These are phyloP conservation scores for Aspergillus felis DNA, from an alignment of 2,329 filamentous ascomycete genomes.

Conservation along the genomic window DNA sequence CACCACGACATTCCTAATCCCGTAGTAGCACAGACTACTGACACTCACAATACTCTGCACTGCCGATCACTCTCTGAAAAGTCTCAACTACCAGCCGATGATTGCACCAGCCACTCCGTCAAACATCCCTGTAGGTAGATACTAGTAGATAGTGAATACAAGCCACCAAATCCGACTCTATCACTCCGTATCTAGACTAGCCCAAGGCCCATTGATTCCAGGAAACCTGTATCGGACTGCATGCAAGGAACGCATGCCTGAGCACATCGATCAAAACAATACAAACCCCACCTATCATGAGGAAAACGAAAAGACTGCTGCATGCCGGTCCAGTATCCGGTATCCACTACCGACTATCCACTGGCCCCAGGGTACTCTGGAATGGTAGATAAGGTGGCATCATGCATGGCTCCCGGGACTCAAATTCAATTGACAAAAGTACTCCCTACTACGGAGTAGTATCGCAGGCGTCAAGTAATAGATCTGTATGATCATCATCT, in stretches of 20 bases:
- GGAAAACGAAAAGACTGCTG: background rate
- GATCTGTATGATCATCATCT: background rate
- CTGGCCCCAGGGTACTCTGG: too few species aligned
- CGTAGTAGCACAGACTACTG: background rate
- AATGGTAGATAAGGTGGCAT: background rate
- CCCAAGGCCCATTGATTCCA: background rate
- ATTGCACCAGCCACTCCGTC: background rate
- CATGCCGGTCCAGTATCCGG: background rate
- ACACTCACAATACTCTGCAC: background rate
- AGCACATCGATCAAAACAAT: background rate
- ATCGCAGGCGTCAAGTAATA: background rate
- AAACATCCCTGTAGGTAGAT: background rate
- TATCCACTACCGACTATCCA: too few species aligned
- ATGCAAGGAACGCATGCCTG: background rate
- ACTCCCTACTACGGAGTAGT: background rate
- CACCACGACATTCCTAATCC: slow-evolving; percentile 1
- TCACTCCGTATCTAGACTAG: background rate
- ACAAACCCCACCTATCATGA: background rate
- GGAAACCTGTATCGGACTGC: background rate
- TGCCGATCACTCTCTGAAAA: background rate
- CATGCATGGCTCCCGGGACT: background rate
- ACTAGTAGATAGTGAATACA: background rate
- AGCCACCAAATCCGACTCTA: background rate
- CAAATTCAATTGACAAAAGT: background rate
- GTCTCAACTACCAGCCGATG: background rate